Evolutionary conservation across 2,329 filamentous ascomycete genomes (phyloP).

Genomic region (Diplodia scrobiculata): DNA sequence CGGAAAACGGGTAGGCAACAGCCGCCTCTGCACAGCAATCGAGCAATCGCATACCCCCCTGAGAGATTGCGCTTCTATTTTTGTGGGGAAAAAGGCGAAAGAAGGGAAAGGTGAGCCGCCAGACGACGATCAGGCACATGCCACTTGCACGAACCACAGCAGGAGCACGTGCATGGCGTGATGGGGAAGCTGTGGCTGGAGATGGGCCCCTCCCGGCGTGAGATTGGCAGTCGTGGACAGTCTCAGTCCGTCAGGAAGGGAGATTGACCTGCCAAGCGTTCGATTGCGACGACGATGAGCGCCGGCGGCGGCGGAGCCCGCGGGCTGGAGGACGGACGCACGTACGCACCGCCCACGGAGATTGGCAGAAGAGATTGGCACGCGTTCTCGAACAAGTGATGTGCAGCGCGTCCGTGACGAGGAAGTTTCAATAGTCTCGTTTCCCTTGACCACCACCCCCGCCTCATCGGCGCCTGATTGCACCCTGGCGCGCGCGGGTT

Average conservation of each 20-base stretch:
- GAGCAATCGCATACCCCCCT: background rate
- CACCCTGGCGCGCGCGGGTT: too few relatives aligned
- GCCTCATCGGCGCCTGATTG: background rate
- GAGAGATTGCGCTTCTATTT: conserved; percentile 31
- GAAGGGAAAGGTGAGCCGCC: background rate
- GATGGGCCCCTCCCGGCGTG: background rate
- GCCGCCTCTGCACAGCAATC: background rate
- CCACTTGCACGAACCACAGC: too few relatives aligned
- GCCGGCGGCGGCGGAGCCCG: background rate
- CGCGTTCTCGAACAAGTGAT: background rate
- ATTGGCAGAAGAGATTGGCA: background rate
- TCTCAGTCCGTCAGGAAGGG: background rate
- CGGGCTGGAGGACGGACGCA: background rate
- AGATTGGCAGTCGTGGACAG: background rate
- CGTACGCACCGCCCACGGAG: conserved; percentile 1
- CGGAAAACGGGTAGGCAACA: background rate
- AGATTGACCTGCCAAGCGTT: background rate
- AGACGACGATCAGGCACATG: background rate
- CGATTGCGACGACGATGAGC: conserved; percentile 4
- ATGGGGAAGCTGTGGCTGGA: background rate
- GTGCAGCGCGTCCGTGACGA: background rate
- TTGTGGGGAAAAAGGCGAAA: background rate
- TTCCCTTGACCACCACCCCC: background rate
- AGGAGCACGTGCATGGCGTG: conserved; percentile 16
- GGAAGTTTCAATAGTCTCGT: background rate